Percentiles rank a stretch among this genome's conserved stretches.
Conservation (phyloP, 148 eudicot species). For the Spergularia bocconei region DNA sequence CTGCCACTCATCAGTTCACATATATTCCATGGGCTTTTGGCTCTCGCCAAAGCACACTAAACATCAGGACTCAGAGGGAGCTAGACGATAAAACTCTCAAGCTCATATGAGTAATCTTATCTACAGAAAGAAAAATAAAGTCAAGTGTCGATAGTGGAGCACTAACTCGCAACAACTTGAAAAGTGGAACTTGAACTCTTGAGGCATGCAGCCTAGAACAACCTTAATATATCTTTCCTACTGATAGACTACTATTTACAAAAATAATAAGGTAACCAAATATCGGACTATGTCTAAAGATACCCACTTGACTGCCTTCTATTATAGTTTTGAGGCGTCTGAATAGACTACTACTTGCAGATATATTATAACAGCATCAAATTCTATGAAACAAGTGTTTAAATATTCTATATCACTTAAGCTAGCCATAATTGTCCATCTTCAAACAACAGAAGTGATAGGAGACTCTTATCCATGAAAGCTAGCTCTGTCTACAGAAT, state of each 20-base stretch:
- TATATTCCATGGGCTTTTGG: background rate
- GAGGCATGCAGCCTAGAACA: background rate
- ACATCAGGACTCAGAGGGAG: background rate
- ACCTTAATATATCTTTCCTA: background rate
- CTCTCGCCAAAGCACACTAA: background rate
- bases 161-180: too few species aligned
- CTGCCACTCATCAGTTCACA: background rate
- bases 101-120: too few species aligned
- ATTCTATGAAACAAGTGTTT: too few species aligned
- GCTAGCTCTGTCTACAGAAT: background rate
- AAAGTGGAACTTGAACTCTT: too few species aligned
- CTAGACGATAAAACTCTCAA: too few species aligned
- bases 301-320: background rate
- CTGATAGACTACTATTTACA: slow-evolving; percentile 1
- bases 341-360: too few species aligned
- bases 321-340: too few species aligned
- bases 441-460: background rate
- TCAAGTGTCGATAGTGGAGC: too few species aligned
- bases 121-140: too few species aligned
- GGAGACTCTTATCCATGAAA: background rate
- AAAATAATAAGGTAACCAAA: background rate
- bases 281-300: background rate
- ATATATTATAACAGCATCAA: too few species aligned
- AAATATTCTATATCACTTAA: too few species aligned
- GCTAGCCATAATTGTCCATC: background rate